Evolutionary conservation across 768 basidiomycete species (phyloP), one percentile per base, ranked within the genome.

Genomic region (Mycena pura): DNA sequence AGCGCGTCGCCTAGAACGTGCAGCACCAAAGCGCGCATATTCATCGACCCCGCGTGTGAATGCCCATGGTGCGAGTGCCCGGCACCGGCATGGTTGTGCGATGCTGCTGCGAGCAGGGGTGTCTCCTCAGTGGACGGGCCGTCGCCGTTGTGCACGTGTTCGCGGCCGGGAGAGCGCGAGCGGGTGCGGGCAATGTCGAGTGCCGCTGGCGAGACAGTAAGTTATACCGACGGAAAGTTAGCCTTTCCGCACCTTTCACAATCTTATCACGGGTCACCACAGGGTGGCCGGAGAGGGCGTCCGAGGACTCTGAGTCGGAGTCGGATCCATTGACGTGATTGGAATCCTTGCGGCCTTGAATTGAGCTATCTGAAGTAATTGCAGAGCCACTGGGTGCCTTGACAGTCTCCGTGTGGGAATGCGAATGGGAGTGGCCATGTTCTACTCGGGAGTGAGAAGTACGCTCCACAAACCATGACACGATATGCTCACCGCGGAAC

Each of bases 1-100:
- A 99, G 84, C 55, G 96, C 96, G 78, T 99, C 96, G 31, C 96
- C 96, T 43, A 99, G 74, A 36, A 99, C 97, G 74, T 99, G 97
- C 27, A 99, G 77, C 29, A 99, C 80, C 1, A 99, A 82, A 28
- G 95, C 97, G n/a, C 82, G 90, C 96, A 99, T 98, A 76, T 99
- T 99, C 97, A 99, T 99, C 1, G 90, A 93, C 1, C 88, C 89
- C 9, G 77, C 76, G 68, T 88, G 86, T 21, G 76, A 63, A 68
- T 57, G 50, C 19, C 72, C 66, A 57, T 78, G 76, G 14, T 62
- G 65, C n/a, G 57, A 55, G 51, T 77, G 70, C 13, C 24, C 56
- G 21, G 67, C 65, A 51, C 68, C 65, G 10, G 39, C 38, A 51
- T 68, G 64, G 28, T 45, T 63, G 41, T 66, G 64, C 10, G 41